Conservation (phyloP, 2,329 filamentous ascomycete species). For the Lasiodiplodia theobromae region DNA sequence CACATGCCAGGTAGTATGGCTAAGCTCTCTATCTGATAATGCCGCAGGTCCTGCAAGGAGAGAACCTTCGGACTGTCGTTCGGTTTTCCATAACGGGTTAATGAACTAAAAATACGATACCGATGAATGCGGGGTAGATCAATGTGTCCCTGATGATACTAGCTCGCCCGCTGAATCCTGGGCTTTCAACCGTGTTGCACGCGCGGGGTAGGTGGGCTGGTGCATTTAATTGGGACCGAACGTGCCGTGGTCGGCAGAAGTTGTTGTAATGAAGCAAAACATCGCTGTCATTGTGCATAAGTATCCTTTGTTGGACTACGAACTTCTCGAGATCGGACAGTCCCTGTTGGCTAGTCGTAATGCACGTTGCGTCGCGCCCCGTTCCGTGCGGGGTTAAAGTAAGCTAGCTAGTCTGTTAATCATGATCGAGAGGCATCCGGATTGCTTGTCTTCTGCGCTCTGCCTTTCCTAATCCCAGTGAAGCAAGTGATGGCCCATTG, state of each 20-base stretch:
- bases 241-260: neutral
- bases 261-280: neutral
- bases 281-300: neutral
- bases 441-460: neutral
- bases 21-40: no score
- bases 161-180: no score
- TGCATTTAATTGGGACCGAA: neutral
- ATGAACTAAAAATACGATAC: no score
- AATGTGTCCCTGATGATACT: no score
- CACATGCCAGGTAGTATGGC: no score
- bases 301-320: neutral
- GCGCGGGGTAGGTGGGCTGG: neutral
- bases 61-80: no score
- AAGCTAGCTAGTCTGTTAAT: neutral
- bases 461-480: neutral
- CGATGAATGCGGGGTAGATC: no score
- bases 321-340: neutral
- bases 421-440: neutral
- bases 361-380: neutral
- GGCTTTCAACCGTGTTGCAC: no score
- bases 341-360: neutral
- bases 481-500: neutral
- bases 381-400: neutral
- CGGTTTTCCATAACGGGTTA: no score
- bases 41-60: no score